Evolutionary conservation across 495 filamentous ascomycete genomes (phyloP), one percentile per base, ranked within the genome.

Genomic region (Sporormia fimetaria): DNA sequence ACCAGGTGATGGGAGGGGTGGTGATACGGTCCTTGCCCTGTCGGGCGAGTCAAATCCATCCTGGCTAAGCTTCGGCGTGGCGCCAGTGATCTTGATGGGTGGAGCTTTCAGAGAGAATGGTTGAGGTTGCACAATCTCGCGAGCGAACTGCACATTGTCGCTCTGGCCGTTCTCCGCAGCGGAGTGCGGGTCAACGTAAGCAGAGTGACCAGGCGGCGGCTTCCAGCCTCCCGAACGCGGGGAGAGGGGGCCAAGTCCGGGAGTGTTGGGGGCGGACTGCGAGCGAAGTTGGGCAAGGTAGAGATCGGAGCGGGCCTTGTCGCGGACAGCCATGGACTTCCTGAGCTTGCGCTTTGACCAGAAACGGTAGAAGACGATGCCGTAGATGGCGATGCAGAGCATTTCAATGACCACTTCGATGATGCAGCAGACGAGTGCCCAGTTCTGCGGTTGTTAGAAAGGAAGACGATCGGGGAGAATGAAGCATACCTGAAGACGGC

Each of bases 321-420:
- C 90, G 52, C 90, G 87, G 55, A 80, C 65, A 61, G 94, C 82
- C 88, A 99, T 96, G 37, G 84, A 83, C 67, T 94, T 96, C 61
- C 79, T 80, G 41, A 99, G 82, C 54, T 78, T 76, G 58, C 83
- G 81, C 71, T 99, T 99, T 42, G 83, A 83, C 73, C 84, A 90
- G 70, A 93, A 83, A 50, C 90, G 82, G 70, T 90, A 96, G 67
- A 94, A 94, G 59, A 92, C 77, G 57, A 95, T 71, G 59, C 70
- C 84, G 68, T 99, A 99, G 57, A 99, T 80, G 24, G 74, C 63
- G 59, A 99, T 93, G 51, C 82, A 83, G 61, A 99, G 75, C 52
- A 81, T 69, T 60, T 99, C 90, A 49, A 99, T 72, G 39, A 92
- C 81, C 48, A 99, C 73, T 66, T 99, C 90, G 64, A 99, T 96